These are phyloP conservation scores for Arthrobotrys entomopaga DNA, from an alignment of 2,329 filamentous ascomycete species.

Conservation along the genomic window DNA sequence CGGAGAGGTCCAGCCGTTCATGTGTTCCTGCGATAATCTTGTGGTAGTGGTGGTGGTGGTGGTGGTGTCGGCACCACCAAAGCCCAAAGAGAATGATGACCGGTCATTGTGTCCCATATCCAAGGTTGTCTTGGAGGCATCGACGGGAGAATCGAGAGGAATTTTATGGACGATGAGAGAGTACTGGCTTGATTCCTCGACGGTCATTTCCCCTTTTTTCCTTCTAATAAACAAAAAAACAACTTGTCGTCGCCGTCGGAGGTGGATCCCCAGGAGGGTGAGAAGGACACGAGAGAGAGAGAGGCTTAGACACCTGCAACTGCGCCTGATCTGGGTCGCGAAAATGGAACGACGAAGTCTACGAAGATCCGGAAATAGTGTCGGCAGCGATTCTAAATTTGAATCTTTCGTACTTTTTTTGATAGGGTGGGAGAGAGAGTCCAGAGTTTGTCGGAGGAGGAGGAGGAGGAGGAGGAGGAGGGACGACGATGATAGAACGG, in stretches of 20 bases:
- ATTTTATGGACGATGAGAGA: slow-evolving; percentile 51
- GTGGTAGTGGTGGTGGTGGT: slow-evolving; percentile 3
- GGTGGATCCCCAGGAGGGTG: slow-evolving; percentile 2
- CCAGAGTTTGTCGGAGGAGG: background rate
- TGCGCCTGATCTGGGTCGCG: background rate
- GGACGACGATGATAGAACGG: background rate
- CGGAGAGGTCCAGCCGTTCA: slow-evolving; percentile 26
- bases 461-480: background rate
- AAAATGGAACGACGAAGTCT: no score
- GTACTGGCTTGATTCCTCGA: slow-evolving; percentile 50
- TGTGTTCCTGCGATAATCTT: slow-evolving; percentile 18
- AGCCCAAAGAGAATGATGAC: slow-evolving; percentile 25
- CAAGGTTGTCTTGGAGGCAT: slow-evolving; percentile 10
- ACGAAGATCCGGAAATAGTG: no score
- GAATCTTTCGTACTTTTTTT: no score
- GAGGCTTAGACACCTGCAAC: slow-evolving; percentile 20
- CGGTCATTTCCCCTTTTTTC: slow-evolving; percentile 33
- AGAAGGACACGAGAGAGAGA: background rate
- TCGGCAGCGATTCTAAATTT: background rate
- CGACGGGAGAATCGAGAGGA: slow-evolving; percentile 26
- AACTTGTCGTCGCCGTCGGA: background rate
- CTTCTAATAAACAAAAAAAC: no score
- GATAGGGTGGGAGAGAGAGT: background rate
- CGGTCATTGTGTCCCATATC: slow-evolving; percentile 50
- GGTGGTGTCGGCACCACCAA: slow-evolving; percentile 19